Percentiles rank a stretch among this genome's conserved stretches.
phyloP scores from a whole-genome alignment of 208 protist genomes.

The Leishmania major region DNA sequence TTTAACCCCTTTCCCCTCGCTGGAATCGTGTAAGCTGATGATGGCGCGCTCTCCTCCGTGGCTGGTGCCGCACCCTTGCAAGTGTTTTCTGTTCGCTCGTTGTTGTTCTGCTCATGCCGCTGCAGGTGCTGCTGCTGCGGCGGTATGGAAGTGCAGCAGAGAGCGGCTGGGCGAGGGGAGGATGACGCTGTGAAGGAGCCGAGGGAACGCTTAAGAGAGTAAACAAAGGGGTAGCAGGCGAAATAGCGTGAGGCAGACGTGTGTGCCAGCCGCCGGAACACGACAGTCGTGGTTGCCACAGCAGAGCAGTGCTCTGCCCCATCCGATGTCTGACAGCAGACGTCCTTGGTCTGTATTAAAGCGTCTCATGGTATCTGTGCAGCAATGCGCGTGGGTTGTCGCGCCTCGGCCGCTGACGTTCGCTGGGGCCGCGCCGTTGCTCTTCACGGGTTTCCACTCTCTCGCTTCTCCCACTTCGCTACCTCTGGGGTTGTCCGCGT shows the following conservation, averaged over 20 bases:
- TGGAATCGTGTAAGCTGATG: slow-evolving; percentile 7
- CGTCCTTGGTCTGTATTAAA: neutral
- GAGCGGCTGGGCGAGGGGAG: neutral
- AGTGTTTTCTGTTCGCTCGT: neutral
- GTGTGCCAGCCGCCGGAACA: neutral
- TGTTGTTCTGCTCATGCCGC: neutral
- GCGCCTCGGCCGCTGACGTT: neutral
- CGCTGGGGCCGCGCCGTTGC: neutral
- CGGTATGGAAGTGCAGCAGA: neutral
- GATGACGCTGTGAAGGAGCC: neutral
- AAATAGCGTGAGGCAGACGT: neutral
- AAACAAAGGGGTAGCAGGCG: neutral
- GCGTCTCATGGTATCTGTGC: neutral
- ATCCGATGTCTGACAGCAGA: neutral
- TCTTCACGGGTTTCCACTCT: neutral
- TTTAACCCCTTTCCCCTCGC: neutral
- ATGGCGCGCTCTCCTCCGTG: neutral
- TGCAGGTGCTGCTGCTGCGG: neutral
- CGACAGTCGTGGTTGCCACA: neutral
- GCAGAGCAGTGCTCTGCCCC: neutral
- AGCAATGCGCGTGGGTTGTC: neutral
- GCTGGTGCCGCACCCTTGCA: neutral
- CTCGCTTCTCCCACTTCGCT: neutral
- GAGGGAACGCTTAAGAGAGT: neutral
- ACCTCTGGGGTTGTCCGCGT: neutral